A percentile compares a stretch with the other conserved stretches of the same genome.
Conservation (phyloP, 768 basidiomycete genomes). For the Amanita muscaria region DNA sequence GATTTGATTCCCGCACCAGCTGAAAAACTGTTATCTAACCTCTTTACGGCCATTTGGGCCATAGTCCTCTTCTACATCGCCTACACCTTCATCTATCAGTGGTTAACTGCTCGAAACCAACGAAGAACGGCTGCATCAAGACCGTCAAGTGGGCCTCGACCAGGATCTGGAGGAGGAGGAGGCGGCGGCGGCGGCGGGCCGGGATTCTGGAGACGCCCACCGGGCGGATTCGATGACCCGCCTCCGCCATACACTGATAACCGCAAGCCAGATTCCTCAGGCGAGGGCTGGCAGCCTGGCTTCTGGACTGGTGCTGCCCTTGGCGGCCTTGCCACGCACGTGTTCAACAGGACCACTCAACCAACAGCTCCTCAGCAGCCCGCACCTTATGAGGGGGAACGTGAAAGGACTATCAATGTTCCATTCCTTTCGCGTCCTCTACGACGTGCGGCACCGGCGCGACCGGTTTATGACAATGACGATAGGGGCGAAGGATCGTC, state of each 20-base stretch:
- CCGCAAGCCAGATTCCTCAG: slow-evolving; percentile 15
- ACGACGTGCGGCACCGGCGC: slow-evolving; percentile 15
- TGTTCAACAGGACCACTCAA: slow-evolving; percentile 26
- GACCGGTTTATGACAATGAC: slow-evolving; percentile 25
- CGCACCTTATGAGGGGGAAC: slow-evolving; percentile 54
- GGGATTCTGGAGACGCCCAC: too few relatives aligned
- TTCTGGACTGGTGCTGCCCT: slow-evolving; percentile 81
- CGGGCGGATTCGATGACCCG: slow-evolving; percentile 25
- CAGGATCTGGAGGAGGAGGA: slow-evolving; percentile 33
- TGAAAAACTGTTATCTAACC: slow-evolving; percentile 34
- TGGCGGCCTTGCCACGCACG: slow-evolving; percentile 59
- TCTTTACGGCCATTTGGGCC: slow-evolving; percentile 54
- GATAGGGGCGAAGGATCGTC: slow-evolving; percentile 67
- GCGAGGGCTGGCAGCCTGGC: slow-evolving; percentile 50
- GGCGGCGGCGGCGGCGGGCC: slow-evolving; percentile 28
- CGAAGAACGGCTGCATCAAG: slow-evolving; percentile 17
- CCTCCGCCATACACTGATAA: slow-evolving; percentile 54
- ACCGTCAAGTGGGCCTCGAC: slow-evolving; percentile 24
- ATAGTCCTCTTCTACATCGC: slow-evolving; percentile 41
- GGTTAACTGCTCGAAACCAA: slow-evolving; percentile 26
- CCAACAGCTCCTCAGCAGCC: slow-evolving; percentile 18
- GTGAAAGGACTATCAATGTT: slow-evolving; percentile 13
- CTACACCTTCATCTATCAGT: slow-evolving; percentile 53
- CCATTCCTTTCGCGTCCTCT: slow-evolving; percentile 12
- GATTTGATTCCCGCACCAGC: slow-evolving; percentile 25